Conservation (phyloP, 2,329 filamentous ascomycete genomes). For the Colletotrichum destructivum region DNA sequence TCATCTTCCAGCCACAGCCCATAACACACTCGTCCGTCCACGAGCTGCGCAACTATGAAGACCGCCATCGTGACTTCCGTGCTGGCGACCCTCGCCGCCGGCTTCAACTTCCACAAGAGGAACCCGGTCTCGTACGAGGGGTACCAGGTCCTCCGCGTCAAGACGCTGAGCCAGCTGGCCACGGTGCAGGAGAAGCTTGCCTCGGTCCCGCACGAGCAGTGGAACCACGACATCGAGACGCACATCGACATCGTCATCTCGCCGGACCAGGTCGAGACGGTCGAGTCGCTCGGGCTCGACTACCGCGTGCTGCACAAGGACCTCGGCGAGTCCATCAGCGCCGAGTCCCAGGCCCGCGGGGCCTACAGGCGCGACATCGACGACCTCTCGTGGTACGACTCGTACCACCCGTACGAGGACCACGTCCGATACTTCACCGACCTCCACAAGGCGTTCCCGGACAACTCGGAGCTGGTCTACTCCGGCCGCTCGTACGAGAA, state of each 20-base stretch:
- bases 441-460: slow-evolving; percentile 58
- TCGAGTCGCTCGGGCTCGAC: slow-evolving; percentile 46
- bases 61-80: slow-evolving; percentile 11
- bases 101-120: slow-evolving; percentile 23
- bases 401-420: slow-evolving; percentile 66
- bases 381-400: slow-evolving; percentile 62
- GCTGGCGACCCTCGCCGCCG: slow-evolving; percentile 20
- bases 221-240: slow-evolving; percentile 45
- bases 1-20: neutral
- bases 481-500: slow-evolving; percentile 62
- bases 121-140: slow-evolving; percentile 56
- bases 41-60: slow-evolving; percentile 12
- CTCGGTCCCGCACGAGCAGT: slow-evolving; percentile 46
- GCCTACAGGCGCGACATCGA: slow-evolving; percentile 48
- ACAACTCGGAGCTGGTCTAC: slow-evolving; percentile 62
- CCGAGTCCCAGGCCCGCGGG: slow-evolving; percentile 41
- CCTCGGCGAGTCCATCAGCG: slow-evolving; percentile 46
- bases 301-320: slow-evolving; percentile 45
- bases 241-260: slow-evolving; percentile 48
- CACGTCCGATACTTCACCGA: slow-evolving; percentile 62
- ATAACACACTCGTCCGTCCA: too few relatives aligned
- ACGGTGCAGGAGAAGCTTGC: slow-evolving; percentile 42
- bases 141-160: slow-evolving; percentile 60
- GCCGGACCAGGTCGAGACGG: slow-evolving; percentile 44
- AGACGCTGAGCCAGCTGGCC: slow-evolving; percentile 41